Evolutionary conservation across 495 filamentous ascomycete species (phyloP), one percentile per base, ranked within the genome.

Genomic region (Penicillium diatomitis): DNA sequence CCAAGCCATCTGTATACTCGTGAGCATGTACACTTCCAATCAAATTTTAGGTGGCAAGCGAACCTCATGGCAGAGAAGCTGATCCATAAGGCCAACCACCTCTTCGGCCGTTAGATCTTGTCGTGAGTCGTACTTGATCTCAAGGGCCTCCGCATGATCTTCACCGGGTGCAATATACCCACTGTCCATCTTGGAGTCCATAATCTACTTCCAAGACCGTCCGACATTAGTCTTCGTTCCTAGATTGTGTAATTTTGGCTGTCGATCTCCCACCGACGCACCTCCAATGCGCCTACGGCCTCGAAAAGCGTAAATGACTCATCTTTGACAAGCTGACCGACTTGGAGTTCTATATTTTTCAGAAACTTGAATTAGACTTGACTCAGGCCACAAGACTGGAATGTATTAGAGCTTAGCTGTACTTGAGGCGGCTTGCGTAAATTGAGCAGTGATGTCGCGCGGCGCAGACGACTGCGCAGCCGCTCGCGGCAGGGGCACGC

Each of bases 121-220:
- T 47, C 79, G 74, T 46, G 87, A 78, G 65, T 97, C 87, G 71
- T 95, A 97, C 52, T 87, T 80, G 44, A 91, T 84, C 51, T 95
- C 86, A 5, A 95, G 74, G 47, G 68, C 66, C 49, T 71, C 59
- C 49, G 61, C 69, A 36, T 66, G 54, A 32, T 81, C 83, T 55
- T 95, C 88, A 38, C 81, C 87, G 7, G 83, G 78, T 8, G 75
- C 76, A 10, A 92, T 65, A 55, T 82, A 86, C 32, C 92, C 92
- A 60, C 87, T 96, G 61, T 98, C 92, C 92, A 98, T 97, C 65
- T 96, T 98, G 0, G 85, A 82, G 60, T 98, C 92, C 90, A 96
- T 95, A 50, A 98, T 91, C 92, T 98, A 55, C 48, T 5, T 38
- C 27, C 11, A 46, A 31, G 32, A 28, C 46, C 27, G 32, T 45